A percentile compares a stretch with the other conserved stretches of the same genome.
These are phyloP conservation scores for Solanum neorickii DNA, from an alignment of 257 asterid species.

Conservation along the genomic window DNA sequence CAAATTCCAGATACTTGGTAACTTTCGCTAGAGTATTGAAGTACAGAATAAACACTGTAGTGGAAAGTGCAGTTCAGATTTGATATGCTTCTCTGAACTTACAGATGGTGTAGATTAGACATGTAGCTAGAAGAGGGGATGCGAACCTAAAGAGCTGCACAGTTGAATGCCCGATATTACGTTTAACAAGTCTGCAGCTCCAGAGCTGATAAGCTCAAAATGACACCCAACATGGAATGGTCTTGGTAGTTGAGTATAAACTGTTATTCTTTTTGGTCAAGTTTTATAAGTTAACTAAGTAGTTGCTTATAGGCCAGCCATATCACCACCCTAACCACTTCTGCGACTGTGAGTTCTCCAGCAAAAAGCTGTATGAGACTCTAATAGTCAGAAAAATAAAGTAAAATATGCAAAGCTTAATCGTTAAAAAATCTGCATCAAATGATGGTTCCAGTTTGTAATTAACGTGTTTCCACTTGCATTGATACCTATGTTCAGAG, in stretches of 20 bases:
- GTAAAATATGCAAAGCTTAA: neutral
- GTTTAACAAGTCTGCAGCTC: neutral
- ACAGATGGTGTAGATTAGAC: neutral
- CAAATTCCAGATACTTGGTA: neutral
- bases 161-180: neutral
- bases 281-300: neutral
- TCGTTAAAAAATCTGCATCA: neutral
- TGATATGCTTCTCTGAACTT: neutral
- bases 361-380: neutral
- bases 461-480: neutral
- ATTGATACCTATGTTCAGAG: neutral
- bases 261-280: neutral
- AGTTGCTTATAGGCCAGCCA: neutral
- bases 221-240: neutral
- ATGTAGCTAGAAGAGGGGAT: neutral
- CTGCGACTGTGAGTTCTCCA: neutral
- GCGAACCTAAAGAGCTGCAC: neutral
- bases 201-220: neutral
- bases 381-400: neutral
- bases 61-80: neutral
- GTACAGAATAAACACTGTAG: neutral
- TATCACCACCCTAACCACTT: neutral
- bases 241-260: neutral
- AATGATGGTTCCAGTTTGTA: neutral
- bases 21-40: neutral